Conservation (phyloP, 2,329 filamentous ascomycete genomes). For the Alternaria triticina region DNA sequence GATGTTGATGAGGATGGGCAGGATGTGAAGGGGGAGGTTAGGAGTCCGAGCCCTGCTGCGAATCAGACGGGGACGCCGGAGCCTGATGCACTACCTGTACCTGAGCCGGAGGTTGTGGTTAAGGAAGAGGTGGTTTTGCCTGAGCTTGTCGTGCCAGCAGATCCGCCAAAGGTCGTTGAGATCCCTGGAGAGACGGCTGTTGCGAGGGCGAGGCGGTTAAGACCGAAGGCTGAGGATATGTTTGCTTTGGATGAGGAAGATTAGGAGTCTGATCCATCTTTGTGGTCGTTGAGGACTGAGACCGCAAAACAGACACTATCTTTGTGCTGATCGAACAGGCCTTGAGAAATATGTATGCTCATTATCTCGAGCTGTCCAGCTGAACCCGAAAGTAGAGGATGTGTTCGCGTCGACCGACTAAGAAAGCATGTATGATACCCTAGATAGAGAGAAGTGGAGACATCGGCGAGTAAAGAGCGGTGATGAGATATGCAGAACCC, state of each 20-base stretch:
- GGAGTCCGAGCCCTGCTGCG: background rate
- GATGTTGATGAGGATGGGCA: conserved; percentile 20
- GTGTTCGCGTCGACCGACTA: no score
- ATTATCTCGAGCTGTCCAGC: no score
- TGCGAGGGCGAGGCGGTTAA: conserved; percentile 41
- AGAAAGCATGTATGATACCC: conserved; percentile 11
- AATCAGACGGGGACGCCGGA: background rate
- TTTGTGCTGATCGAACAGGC: no score
- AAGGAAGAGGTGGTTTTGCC: background rate
- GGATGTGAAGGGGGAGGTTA: no score
- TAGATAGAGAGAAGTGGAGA: background rate
- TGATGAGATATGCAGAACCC: no score
- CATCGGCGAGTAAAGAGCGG: background rate
- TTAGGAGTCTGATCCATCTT: background rate
- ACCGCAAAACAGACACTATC: no score
- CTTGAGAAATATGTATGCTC: no score
- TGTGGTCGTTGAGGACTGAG: no score
- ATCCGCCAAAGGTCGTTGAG: conserved; percentile 7
- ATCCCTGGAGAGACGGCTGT: conserved; percentile 43
- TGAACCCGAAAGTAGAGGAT: no score
- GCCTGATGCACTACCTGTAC: background rate
- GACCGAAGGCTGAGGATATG: conserved; percentile 50
- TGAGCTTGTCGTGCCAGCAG: background rate
- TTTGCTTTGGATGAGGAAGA: conserved; percentile 41
- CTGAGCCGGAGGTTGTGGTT: background rate